Evolutionary conservation across 2,329 filamentous ascomycete species (phyloP).

Genomic region (Juglanconis oblonga): DNA sequence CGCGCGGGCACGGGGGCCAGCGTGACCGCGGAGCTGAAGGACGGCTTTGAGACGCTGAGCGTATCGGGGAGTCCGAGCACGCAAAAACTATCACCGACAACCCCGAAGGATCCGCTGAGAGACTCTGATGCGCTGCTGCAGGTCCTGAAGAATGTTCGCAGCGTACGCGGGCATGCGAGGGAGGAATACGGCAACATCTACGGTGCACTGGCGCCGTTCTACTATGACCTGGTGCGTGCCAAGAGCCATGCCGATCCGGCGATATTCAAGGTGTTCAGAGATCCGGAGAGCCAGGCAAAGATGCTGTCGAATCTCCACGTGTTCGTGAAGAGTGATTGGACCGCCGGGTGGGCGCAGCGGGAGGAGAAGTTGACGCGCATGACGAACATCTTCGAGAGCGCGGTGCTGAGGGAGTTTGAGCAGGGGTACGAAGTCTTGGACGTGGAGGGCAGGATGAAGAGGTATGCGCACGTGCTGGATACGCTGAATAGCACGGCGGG

Average conservation of each 20-base stretch:
- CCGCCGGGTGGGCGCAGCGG: constrained; percentile 68
- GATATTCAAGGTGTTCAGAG: constrained; percentile 81
- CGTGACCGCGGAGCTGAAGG: constrained; percentile 32
- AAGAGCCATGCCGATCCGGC: constrained; percentile 75
- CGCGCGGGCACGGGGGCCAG: constrained; percentile 31
- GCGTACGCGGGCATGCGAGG: constrained; percentile 78
- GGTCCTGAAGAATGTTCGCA: constrained; percentile 68
- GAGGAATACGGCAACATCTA: constrained; percentile 91
- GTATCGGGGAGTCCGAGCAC: constrained; percentile 36
- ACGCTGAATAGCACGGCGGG: constrained; percentile 75
- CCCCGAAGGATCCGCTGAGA: constrained; percentile 43
- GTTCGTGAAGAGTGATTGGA: constrained; percentile 79
- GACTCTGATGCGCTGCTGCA: constrained; percentile 65
- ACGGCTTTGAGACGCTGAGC: constrained; percentile 79
- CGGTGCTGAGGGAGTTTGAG: constrained; percentile 87
- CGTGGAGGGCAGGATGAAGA: constrained; percentile 81
- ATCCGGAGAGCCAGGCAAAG: constrained; percentile 85
- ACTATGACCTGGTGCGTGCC: constrained; percentile 73
- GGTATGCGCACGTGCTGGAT: constrained; percentile 83
- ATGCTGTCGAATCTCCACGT: constrained; percentile 78
- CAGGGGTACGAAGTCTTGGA: constrained; percentile 88
- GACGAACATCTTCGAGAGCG: constrained; percentile 82
- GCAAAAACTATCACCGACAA: constrained; percentile 25
- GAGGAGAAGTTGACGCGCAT: constrained; percentile 72
- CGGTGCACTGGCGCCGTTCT: constrained; percentile 83